A percentile compares a stretch with the other conserved stretches of the same genome.
These are phyloP conservation scores for Centrapalus pauciflorus DNA, from an alignment of 129 eudicot species.

Conservation along the genomic window DNA sequence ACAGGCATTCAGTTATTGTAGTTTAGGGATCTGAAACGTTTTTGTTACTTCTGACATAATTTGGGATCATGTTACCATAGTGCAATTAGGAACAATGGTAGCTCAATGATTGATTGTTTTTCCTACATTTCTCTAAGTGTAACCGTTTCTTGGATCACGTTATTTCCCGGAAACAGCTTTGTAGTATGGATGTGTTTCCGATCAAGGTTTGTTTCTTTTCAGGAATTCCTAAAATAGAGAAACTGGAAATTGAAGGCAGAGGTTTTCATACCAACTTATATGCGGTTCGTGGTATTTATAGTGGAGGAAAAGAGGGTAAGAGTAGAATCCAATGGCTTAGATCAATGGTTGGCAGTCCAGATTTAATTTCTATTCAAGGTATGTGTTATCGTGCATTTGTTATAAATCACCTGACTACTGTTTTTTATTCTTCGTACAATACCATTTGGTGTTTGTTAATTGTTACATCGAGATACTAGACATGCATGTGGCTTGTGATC, in stretches of 20 bases:
- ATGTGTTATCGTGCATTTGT: slow-evolving; percentile 16
- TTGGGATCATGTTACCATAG: neutral
- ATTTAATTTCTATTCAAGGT: slow-evolving; percentile 93
- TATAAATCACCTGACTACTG: neutral
- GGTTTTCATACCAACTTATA: slow-evolving; percentile 96
- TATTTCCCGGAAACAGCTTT: neutral
- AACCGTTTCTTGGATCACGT: neutral
- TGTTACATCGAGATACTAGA: no score
- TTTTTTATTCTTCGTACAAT: neutral
- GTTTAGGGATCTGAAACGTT: neutral
- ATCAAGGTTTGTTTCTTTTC: slow-evolving; percentile 15
- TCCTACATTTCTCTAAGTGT: neutral
- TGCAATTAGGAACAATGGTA: neutral
- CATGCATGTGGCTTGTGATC: no score
- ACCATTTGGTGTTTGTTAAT: neutral
- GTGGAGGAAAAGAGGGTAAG: slow-evolving; percentile 96
- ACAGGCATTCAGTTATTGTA: neutral
- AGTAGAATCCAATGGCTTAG: slow-evolving; percentile 98
- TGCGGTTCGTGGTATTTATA: slow-evolving; percentile 78
- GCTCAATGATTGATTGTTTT: neutral
- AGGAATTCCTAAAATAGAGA: slow-evolving; percentile 88
- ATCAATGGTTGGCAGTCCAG: slow-evolving; percentile 99
- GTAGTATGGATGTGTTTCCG: neutral
- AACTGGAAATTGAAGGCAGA: slow-evolving; percentile 97
- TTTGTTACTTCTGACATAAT: neutral